phyloP scores from a whole-genome alignment of 202 grass and related monocot genomes.

The Cymbopogon flexuosus region DNA sequence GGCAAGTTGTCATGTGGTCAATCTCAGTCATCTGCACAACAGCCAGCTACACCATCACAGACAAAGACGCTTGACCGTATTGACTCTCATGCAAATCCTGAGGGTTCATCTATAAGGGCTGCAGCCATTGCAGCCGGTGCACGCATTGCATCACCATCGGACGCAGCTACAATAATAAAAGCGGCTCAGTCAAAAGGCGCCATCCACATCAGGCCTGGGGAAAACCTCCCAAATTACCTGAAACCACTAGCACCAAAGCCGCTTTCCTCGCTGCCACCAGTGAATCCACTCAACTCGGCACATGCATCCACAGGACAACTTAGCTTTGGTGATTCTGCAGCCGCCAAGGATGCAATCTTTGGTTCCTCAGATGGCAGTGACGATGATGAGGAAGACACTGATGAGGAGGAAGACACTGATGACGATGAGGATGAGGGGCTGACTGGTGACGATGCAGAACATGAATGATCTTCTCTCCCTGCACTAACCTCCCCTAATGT shows the following conservation, averaged over 20 bases:
- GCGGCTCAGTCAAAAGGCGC: conserved; percentile 46
- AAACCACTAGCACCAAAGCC: conserved; percentile 47
- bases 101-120: conserved; percentile 49
- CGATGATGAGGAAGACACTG: conserved; percentile 15
- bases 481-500: conserved; percentile 38
- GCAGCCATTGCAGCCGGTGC: conserved; percentile 56
- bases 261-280: neutral
- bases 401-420: conserved; percentile 34
- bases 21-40: conserved; percentile 29
- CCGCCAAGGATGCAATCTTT: conserved; percentile 48
- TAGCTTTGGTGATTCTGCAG: conserved; percentile 26
- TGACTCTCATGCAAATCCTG: conserved; percentile 13
- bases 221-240: conserved; percentile 39
- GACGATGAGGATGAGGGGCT: conserved; percentile 25
- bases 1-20: conserved; percentile 28
- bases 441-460: conserved; percentile 28
- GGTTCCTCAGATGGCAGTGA: conserved; percentile 45
- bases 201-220: conserved; percentile 43
- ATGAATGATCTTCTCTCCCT: conserved; percentile 34
- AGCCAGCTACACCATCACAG: conserved; percentile 20
- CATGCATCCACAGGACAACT: conserved; percentile 16
- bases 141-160: conserved; percentile 48
- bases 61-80: conserved; percentile 11
- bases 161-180: conserved; percentile 62
- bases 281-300: conserved; percentile 2